Base-by-base conservation (phyloP, 352 stramenopile genomes). In the Phytophthora nicotianae region DNA sequence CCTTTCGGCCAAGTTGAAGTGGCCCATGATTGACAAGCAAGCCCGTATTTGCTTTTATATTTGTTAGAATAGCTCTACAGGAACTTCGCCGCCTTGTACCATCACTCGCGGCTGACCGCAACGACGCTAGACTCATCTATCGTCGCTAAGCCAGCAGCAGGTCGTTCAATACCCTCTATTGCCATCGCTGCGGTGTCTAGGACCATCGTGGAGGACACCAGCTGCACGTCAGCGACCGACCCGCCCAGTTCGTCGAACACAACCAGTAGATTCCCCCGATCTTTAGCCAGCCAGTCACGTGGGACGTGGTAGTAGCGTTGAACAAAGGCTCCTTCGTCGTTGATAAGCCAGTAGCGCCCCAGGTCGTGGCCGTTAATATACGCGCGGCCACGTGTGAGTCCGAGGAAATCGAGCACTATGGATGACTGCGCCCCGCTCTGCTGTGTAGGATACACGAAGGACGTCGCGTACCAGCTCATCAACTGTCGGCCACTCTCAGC, bases 301-400 rank as follows among this genome's bases (percentile, higher is more conserved):
- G 82, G 79, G 29, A 91, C 67, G 32, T 89, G 70, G 43, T 91
- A 91, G 52, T 89, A 88, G 16, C 72, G 82, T 58, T 91, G 82
- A n/a, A 86, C 67, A 35, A 81, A 86, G 27, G 78, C 51, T 11
- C 68, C 82, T 32, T 78, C 54, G 42, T 82, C 57, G 54, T 75
- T 76, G 41, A 87, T 77, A 21, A 89, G 63, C 82, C 82, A 91
- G 59, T 83, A 83, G 54, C 82, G 82, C 3, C 82, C 82, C n/a
- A 91, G 47, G 21, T 86, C 75, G 48, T 88, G 73, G 20, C 82
- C 82, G 50, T 91, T 91, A 4, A 91, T 69, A 55, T 79, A 91
- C 26, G 71, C 60, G 4, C 75, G 79, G 14, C 82, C 82, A 46
- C 82, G 79, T 5, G 78, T 86, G 24, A 91, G 75, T 3, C 82